Base-by-base conservation (phyloP, 176 grass and related monocot genomes). In the Hordeum marinum region DNA sequence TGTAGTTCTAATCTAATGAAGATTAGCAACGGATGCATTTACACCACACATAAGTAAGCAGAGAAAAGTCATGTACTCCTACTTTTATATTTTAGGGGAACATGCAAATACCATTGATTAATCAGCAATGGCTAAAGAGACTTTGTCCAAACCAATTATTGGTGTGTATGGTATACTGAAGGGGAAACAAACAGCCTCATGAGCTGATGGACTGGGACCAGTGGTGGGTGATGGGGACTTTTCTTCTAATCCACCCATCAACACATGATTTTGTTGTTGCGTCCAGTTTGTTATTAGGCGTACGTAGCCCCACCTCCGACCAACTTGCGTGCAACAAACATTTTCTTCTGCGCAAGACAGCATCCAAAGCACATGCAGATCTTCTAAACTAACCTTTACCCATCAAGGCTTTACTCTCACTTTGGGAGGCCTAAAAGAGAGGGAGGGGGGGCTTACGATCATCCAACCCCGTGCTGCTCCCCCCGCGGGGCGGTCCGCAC, bases 161-260 rank as follows among this genome's bases (percentile, higher is more conserved):
- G 59, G 27, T 37, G 40, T 26, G 40, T 32, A 64, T 55, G 21
- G 18, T 21, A 0, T 55, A 21, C 52, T 8, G 7, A 5, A 36
- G 4, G 1, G 8, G 17, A 34, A 20, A 36, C 31, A 67, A 3
- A 15, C 43, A 66, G 8, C 31, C 73, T 36, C 46, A 45, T 67
- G 6, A 80, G 35, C 18, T 42, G 26, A 54, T 57, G 66, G 14
- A 11, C 8, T 21, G 67, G 84, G 84, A 80, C 80, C 67, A 31
- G 37, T 18, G 15, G 15, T 0, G 66, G 4, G 17, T 68, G 85
- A 75, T 76, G 31, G 68, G 48, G 76, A 87, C 85, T 52, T 83
- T 5, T 68, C 68, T 70, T 84, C 61, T 80, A 84, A 90, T 80
- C 62, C 60, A 76, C n/a, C 77, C n/a, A 62, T 68, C 29, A 62